Conservation (phyloP, 176 grass and related monocot species). For the Eragrostis curvula region DNA sequence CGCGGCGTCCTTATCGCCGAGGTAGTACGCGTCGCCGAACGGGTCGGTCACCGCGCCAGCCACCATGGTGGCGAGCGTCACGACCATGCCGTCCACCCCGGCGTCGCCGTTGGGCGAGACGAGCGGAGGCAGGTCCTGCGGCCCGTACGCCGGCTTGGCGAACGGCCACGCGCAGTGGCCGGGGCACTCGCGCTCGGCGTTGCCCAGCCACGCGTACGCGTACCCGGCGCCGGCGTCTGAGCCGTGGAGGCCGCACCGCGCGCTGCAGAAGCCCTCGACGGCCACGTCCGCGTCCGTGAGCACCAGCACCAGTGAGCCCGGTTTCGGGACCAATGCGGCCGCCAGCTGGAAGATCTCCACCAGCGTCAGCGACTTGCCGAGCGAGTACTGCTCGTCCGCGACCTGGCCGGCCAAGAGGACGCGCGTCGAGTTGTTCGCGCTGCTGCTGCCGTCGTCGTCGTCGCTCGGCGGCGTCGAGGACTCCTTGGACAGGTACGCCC, state of each 20-base stretch:
- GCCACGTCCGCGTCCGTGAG: slow-evolving; percentile 47
- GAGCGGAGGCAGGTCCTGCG: slow-evolving; percentile 31
- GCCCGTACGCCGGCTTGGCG: slow-evolving; percentile 52
- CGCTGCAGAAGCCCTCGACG: slow-evolving; percentile 59
- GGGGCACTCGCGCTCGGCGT: slow-evolving; percentile 56
- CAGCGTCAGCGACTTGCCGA: slow-evolving; percentile 38
- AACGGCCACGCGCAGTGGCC: slow-evolving; percentile 83
- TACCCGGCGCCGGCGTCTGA: slow-evolving; percentile 27
- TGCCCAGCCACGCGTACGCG: slow-evolving; percentile 51
- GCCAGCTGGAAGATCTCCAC: slow-evolving; percentile 40
- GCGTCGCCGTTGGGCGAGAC: slow-evolving; percentile 54
- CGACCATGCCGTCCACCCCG: slow-evolving; percentile 58
- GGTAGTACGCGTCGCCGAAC: slow-evolving; percentile 56
- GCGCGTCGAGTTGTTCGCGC: not conserved
- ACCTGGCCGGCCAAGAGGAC: slow-evolving; percentile 24
- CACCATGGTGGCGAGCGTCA: slow-evolving; percentile 56
- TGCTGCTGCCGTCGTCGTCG: no score
- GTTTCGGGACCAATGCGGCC: not conserved
- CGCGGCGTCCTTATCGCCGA: slow-evolving; percentile 49
- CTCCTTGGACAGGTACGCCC: slow-evolving; percentile 35
- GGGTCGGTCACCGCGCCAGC: slow-evolving; percentile 59
- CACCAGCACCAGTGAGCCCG: slow-evolving; percentile 33
- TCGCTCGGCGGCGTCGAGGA: not conserved
- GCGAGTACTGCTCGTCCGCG: slow-evolving; percentile 35
- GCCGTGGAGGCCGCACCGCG: slow-evolving; percentile 48